Base-by-base conservation (phyloP, 768 basidiomycete species). In the Albatrellus ellisii region DNA sequence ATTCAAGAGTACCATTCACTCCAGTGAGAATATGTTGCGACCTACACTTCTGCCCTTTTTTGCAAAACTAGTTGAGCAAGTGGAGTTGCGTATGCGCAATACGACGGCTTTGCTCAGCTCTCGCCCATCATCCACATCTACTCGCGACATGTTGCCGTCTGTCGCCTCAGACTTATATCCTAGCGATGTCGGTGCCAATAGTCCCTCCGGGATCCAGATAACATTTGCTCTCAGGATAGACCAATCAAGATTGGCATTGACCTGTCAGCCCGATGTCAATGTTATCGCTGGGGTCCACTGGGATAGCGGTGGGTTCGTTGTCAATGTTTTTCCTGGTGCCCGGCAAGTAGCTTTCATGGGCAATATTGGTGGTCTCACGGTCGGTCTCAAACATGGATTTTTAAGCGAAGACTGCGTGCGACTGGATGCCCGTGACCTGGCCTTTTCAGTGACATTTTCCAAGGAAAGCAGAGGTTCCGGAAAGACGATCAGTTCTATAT, bases 191-290 rank as follows among this genome's bases (percentile, higher is more conserved):
- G 47, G 59, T n/a, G n/a, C n/a, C n/a, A n/a, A n/a, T n/a, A 29
- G 42, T 58, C 42, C 62, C 15, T 66, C 70, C 15, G 68, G 72
- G 45, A 65, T 89, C 56, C 77, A 78, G 42, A 75, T 94, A 50
- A 83, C 74, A 46, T 75, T 95, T 61, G 89, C 87, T 51, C 68
- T 98, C 26, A 84, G 87, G 22, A 94, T 98, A 50, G 90, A 97
- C 54, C 73, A 80, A 54, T 97, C 94, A 0, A 78, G 72, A 42
- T 68, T 98, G 38, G 78, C 84, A 45, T 63, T 98, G 21, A 87
- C 84, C 1, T 97, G 94, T 50, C 77, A 79, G 46, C 89, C 89
- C 0, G 88, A 91, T 53, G 87, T 90, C 39, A 89, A 92, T 48
- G 92, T 95, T n/a, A 69, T 82, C 31, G 88, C 86, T 11, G 81